These are phyloP conservation scores for Coprinopsis sp. DNA, from an alignment of 768 basidiomycete species.

Conservation along the genomic window DNA sequence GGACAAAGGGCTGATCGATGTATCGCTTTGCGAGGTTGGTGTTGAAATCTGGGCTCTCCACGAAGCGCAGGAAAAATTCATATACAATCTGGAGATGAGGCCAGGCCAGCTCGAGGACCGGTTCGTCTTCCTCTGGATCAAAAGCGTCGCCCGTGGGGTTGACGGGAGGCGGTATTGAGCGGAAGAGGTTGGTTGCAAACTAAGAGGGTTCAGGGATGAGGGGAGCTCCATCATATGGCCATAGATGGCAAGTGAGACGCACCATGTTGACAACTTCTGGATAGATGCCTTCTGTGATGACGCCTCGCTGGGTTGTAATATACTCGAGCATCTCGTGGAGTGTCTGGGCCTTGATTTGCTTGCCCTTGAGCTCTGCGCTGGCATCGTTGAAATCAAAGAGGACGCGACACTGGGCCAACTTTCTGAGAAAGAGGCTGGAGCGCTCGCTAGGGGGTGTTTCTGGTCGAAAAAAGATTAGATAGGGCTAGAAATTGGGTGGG, in stretches of 20 bases:
- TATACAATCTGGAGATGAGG: constrained; percentile 99
- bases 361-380: constrained; percentile 90
- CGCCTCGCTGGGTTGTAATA: constrained; percentile 92
- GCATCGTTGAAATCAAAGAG: constrained; percentile 99
- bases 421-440: constrained; percentile 86
- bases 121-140: constrained; percentile 99
- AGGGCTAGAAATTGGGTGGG: constrained; percentile 4
- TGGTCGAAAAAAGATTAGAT: constrained; percentile 29
- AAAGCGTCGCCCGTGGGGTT: constrained; percentile 98
- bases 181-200: constrained; percentile 98
- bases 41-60: constrained; percentile 97
- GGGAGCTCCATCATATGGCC: neutral
- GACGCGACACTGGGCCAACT: constrained; percentile 93
- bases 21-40: constrained; percentile 96
- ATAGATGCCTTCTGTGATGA: constrained; percentile 96
- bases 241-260: constrained; percentile 24
- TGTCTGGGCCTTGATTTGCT: constrained; percentile 98
- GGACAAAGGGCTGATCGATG: constrained; percentile 93
- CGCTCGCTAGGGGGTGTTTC: constrained; percentile 89
- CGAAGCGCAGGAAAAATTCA: constrained; percentile 98
- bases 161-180: constrained; percentile 98
- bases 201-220: constrained; percentile 30
- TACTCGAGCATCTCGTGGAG: constrained; percentile 99
- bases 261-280: constrained; percentile 99
- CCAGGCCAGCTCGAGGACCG: constrained; percentile 98